A percentile compares a stretch with the other conserved stretches of the same genome.
Conservation (phyloP, 768 basidiomycete genomes). For the Amanita pallidorosea region DNA sequence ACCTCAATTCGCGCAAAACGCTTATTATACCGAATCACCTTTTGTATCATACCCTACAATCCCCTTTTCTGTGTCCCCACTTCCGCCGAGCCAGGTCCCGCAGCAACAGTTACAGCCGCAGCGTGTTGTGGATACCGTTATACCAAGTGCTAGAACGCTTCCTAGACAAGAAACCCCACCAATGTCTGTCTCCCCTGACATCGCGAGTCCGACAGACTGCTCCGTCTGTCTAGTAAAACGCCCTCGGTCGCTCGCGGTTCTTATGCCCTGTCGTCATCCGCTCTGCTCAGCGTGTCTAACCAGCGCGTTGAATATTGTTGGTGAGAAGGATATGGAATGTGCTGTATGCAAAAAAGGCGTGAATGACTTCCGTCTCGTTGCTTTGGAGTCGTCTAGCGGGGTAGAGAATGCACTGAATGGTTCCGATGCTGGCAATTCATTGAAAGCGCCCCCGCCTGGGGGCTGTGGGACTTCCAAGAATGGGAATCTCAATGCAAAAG, state of each 20-base stretch:
- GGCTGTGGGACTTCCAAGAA: neutral
- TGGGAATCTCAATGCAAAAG: neutral
- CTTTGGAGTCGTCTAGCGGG: neutral
- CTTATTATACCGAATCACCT: conserved; percentile 3
- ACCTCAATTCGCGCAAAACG: neutral
- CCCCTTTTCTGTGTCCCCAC: conserved; percentile 1
- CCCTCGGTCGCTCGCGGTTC: conserved; percentile 43
- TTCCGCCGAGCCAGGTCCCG: neutral
- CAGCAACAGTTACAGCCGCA: neutral
- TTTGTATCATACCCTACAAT: conserved; percentile 5
- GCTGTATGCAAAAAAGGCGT: conserved; percentile 68
- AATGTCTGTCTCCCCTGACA: neutral
- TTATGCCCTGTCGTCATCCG: conserved; percentile 67
- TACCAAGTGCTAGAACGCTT: neutral
- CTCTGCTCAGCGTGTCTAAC: conserved; percentile 77
- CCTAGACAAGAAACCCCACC: conserved; percentile 1
- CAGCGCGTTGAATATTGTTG: conserved; percentile 80
- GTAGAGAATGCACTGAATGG: neutral
- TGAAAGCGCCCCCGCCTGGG: neutral
- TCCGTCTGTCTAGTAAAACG: conserved; percentile 49
- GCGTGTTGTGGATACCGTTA: neutral
- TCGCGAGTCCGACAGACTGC: conserved; percentile 28
- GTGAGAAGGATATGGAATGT: conserved; percentile 82
- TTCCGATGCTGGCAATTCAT: neutral
- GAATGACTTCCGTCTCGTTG: conserved; percentile 50